Evolutionary conservation across 1,284 basidiomycete species (phyloP).

Genomic region (Boletellus deceptivus): DNA sequence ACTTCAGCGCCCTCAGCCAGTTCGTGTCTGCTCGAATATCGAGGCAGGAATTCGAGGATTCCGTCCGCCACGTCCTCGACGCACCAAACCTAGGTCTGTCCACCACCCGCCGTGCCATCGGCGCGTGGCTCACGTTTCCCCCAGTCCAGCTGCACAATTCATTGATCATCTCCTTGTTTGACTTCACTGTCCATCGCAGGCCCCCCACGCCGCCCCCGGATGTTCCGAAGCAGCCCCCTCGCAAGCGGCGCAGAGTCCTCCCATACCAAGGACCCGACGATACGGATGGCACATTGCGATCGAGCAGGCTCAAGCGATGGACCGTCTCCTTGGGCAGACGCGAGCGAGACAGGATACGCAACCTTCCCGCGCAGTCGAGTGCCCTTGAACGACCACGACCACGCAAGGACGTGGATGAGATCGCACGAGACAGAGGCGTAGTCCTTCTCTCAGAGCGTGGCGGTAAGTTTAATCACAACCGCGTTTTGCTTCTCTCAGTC

Average conservation of each 20-base stretch:
- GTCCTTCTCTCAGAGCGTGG: conserved; percentile 60
- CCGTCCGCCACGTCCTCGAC: conserved; percentile 61
- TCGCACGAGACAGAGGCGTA: conserved; percentile 67
- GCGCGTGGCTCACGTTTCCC: conserved; percentile 6
- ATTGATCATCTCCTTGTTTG: conserved; percentile 76
- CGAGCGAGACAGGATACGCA: conserved; percentile 67
- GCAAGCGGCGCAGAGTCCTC: conserved; percentile 67
- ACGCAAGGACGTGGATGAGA: conserved; percentile 58
- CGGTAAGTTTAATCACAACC: conserved; percentile 39
- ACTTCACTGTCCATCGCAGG: conserved; percentile 67
- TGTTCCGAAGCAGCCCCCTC: conserved; percentile 58
- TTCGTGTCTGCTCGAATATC: conserved; percentile 70
- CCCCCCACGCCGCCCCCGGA: conserved; percentile 62
- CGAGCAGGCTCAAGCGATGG: conserved; percentile 71
- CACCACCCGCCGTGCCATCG: background rate
- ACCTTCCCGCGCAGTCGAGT: conserved; percentile 45
- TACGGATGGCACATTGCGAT: conserved; percentile 54
- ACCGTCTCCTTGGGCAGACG: conserved; percentile 64
- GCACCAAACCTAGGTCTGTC: conserved; percentile 56
- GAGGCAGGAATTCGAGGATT: conserved; percentile 72
- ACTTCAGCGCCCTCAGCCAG: conserved; percentile 61
- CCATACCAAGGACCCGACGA: conserved; percentile 67
- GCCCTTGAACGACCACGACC: conserved; percentile 40
- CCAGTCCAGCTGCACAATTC: conserved; percentile 78
- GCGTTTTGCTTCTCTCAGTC: background rate